Evolutionary conservation across 129 eudicot species (phyloP).

Genomic region (Pulicaria dysenterica): DNA sequence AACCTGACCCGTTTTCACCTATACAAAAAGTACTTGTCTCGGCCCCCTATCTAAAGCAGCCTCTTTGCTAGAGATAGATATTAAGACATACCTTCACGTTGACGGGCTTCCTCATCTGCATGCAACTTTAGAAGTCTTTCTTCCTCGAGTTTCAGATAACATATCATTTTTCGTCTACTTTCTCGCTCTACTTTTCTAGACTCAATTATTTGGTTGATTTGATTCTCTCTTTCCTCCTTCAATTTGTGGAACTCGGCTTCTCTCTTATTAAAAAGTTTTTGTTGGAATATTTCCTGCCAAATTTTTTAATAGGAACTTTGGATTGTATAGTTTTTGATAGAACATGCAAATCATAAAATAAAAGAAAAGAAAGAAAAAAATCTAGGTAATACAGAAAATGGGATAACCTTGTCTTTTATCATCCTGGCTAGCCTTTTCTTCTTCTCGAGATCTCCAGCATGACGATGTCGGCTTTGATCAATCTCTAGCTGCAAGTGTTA

Average conservation of each 20-base stretch:
- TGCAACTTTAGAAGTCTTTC: conserved; percentile 57
- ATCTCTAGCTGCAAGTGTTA: conserved; percentile 54
- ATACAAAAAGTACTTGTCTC: no score
- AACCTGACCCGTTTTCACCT: no score
- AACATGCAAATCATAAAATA: not conserved
- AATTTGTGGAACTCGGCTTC: conserved; percentile 53
- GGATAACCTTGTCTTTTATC: conserved; percentile 56
- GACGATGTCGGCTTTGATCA: conserved; percentile 69
- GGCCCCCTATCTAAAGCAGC: no score
- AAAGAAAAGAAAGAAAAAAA: not conserved
- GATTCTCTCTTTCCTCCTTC: conserved; percentile 55
- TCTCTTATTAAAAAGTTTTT: conserved; percentile 45
- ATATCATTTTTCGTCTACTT: conserved; percentile 64
- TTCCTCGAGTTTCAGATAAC: conserved; percentile 59
- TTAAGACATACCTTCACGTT: conserved; percentile 62
- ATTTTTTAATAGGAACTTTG: not conserved
- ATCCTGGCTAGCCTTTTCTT: conserved; percentile 64
- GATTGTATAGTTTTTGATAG: not conserved
- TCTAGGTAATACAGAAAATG: no score
- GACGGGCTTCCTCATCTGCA: conserved; percentile 86
- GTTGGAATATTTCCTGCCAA: conserved; percentile 51
- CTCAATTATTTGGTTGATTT: conserved; percentile 45
- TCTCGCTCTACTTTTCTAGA: conserved; percentile 63
- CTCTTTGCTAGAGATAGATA: conserved; percentile 20
- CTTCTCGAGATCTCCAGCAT: conserved; percentile 71